A percentile compares a stretch with the other conserved stretches of the same genome.
phyloP scores from a whole-genome alignment of 2,329 filamentous ascomycete genomes.

The Fusarium denticulatum region DNA sequence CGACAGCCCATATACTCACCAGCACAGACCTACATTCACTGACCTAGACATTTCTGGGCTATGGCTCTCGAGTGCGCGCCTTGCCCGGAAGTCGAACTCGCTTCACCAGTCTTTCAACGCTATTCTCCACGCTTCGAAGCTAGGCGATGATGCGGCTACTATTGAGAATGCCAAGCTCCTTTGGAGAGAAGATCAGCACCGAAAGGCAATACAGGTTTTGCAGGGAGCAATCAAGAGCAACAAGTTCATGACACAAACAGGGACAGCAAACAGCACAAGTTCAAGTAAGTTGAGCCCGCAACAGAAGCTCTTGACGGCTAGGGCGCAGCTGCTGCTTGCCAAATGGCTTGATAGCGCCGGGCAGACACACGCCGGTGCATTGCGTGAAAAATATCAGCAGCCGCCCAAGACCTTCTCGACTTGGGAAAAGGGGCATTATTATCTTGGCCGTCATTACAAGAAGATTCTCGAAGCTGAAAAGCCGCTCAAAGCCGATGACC shows the following conservation, averaged over 20 bases:
- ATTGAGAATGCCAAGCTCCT: constrained; percentile 94
- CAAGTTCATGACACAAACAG: constrained; percentile 70
- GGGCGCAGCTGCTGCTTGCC: constrained; percentile 87
- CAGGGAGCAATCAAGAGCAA: constrained; percentile 86
- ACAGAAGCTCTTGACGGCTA: constrained; percentile 71
- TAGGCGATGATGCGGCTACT: constrained; percentile 86
- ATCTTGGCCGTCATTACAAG: constrained; percentile 96
- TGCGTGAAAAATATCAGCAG: constrained; percentile 84
- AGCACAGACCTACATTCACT: constrained; percentile 65
- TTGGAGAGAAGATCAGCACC: constrained; percentile 92
- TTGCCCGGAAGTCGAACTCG: constrained; percentile 86
- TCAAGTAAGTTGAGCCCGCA: constrained; percentile 55
- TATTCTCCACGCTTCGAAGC: constrained; percentile 84
- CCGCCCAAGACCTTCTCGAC: constrained; percentile 75
- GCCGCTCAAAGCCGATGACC: constrained; percentile 76
- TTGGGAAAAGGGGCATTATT: constrained; percentile 98
- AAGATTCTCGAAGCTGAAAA: constrained; percentile 94
- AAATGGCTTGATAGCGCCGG: constrained; percentile 98
- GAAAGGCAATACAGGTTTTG: constrained; percentile 93
- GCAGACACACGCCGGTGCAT: constrained; percentile 83
- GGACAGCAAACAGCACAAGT: constrained; percentile 48
- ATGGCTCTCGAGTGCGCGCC: constrained; percentile 85
- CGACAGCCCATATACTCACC: constrained; percentile 3
- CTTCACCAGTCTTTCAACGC: constrained; percentile 92
- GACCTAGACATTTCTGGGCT: constrained; percentile 80